Base-by-base conservation (phyloP, 352 stramenopile genomes). In the Phytophthora crassamura region DNA sequence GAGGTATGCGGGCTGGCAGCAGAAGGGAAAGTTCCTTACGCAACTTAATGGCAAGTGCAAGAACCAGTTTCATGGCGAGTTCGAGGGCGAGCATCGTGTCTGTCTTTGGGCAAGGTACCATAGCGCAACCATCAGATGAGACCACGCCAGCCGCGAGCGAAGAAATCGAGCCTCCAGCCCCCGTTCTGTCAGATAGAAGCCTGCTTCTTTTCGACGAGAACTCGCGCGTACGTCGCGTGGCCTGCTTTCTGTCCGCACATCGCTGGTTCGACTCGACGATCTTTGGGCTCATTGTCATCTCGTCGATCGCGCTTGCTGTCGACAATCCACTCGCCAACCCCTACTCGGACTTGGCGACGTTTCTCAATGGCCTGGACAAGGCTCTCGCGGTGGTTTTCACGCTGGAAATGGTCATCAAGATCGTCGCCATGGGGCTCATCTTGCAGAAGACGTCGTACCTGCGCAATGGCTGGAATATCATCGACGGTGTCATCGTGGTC, bases 351-450 rank as follows among this genome's bases (percentile, higher is more conserved):
- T 49, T 88, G 3, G 71, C 78, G 7, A 55, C 43, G 2, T 67
- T 80, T 4, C 56, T 98, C 11, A 76, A 79, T 41, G 59, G 72
- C 7, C 54, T 92, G 60, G 92, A 98, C 61, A 89, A 84, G 16
- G 67, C 76, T 1, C 79, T 98, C 50, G 86, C 88, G 0, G 63
- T 88, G 1, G 54, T 98, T 12, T 98, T 98, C 35, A 69, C 78
- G 8, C 9, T 90, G 1, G 94, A 98, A 76, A 97, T 97, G 86
- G 58, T 90, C 12, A 69, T 96, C 38, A 98, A 98, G 67, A 86
- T 97, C 49, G 59, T 98, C 15, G 86, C 94, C 1, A 67, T 94
- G 10, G 92, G 93, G 0, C 59, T 98, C 1, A 33, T 94, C 2
- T 16, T 78, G 3, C 71, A 91, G 61, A 80, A 88, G 71, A 60